A percentile compares a stretch with the other conserved stretches of the same genome.
Conservation (phyloP, 495 filamentous ascomycete species). For the Sordaria brevicollis region DNA sequence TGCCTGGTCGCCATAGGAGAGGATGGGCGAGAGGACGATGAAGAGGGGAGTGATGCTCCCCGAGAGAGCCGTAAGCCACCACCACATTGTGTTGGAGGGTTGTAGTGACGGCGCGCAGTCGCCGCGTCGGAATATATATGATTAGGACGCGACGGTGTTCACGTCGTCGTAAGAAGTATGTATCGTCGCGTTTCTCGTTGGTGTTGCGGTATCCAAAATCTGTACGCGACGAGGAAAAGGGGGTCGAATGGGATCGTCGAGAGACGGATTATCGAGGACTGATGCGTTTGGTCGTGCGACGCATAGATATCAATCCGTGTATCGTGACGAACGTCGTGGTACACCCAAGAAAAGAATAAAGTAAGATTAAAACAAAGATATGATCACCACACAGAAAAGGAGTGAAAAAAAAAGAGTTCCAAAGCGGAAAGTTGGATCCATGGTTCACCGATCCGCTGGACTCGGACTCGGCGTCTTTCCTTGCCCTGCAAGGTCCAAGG, state of each 20-base stretch:
- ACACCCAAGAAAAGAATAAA: neutral
- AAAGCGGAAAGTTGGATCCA: neutral
- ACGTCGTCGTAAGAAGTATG: neutral
- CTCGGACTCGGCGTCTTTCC: neutral
- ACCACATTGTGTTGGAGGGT: neutral
- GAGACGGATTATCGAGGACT: neutral
- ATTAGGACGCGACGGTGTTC: neutral
- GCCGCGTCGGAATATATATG: neutral
- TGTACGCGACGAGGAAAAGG: neutral
- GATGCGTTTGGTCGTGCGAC: neutral
- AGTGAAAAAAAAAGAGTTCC: neutral
- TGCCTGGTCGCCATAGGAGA: slow-evolving; percentile 88
- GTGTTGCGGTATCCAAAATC: neutral
- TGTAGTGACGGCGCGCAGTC: neutral
- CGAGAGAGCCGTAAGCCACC: slow-evolving; percentile 32
- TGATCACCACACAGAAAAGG: neutral
- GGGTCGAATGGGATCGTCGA: neutral
- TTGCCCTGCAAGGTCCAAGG: neutral
- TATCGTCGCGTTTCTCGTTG: neutral
- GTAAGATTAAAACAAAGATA: neutral
- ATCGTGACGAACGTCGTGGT: neutral
- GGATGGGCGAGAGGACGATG: slow-evolving; percentile 71
- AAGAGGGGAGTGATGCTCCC: slow-evolving; percentile 45
- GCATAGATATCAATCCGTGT: neutral
- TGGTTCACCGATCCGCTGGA: neutral